Evolutionary conservation across 208 protist genomes (phyloP).

Genomic region (Trypanosoma melophagium): DNA sequence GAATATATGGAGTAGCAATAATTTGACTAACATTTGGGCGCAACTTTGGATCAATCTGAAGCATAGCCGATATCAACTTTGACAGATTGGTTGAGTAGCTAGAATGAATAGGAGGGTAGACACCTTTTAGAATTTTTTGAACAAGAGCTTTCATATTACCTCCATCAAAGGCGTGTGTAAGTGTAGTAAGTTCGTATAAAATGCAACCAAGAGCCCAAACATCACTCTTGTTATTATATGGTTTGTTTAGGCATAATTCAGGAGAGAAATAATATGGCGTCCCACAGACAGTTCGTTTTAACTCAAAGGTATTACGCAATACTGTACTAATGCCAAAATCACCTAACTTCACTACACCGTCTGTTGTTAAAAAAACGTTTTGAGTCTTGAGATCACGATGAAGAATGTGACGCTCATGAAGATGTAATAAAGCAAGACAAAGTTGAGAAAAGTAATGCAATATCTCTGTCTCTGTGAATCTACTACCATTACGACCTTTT

Average conservation of each 20-base stretch:
- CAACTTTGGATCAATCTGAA: slow-evolving; percentile 79
- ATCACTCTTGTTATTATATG: slow-evolving; percentile 95
- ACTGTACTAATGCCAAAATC: slow-evolving; percentile 93
- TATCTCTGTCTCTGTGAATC: slow-evolving; percentile 77
- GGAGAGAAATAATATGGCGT: slow-evolving; percentile 96
- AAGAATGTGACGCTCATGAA: slow-evolving; percentile 87
- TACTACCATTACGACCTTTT: slow-evolving; percentile 61
- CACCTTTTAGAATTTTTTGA: slow-evolving; percentile 88
- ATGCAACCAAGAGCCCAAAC: slow-evolving; percentile 91
- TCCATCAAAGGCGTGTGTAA: slow-evolving; percentile 88
- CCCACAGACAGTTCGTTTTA: slow-evolving; percentile 92
- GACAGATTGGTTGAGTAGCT: slow-evolving; percentile 75
- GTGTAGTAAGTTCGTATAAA: slow-evolving; percentile 90
- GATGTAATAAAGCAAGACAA: slow-evolving; percentile 74
- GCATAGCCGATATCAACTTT: slow-evolving; percentile 78
- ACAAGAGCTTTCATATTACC: slow-evolving; percentile 89
- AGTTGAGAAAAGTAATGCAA: slow-evolving; percentile 87
- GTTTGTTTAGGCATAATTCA: slow-evolving; percentile 92
- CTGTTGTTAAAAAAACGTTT: slow-evolving; percentile 87
- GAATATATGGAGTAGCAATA: slow-evolving; percentile 73
- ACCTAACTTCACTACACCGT: slow-evolving; percentile 87
- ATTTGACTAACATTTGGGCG: slow-evolving; percentile 85
- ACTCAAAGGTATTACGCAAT: slow-evolving; percentile 86
- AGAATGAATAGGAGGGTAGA: slow-evolving; percentile 77
- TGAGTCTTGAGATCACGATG: slow-evolving; percentile 92